Evolutionary conservation across 176 grass and related monocot species (phyloP), one percentile per base, ranked within the genome.

Genomic region (Stipa capillata): DNA sequence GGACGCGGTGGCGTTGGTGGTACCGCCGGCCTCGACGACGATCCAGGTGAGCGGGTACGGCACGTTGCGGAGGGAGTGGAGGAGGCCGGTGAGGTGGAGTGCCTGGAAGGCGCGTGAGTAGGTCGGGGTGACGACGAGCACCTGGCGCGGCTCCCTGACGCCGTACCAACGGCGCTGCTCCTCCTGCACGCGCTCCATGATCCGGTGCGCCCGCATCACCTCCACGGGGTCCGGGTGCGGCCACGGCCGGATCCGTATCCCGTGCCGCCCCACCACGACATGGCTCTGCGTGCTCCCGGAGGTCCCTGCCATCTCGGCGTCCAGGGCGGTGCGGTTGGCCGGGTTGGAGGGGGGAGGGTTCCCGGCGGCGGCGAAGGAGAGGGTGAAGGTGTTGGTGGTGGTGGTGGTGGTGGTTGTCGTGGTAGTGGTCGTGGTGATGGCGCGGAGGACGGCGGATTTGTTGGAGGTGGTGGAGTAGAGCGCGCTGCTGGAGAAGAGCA

Each of bases 231-330:
- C 90, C 0, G 93, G 93, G 76, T 97, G 93, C 25, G 93, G 93
- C 93, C 93, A 97, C 0, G 93, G 93, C 16, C 93, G 88, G 83
- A 97, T 97, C 82, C 90, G 88, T 42, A 97, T 97, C 82, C 93
- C 93, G 80, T 97, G 93, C 54, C 93, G 72, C 9, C 93, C 93
- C 31, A 97, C 93, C 21, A 93, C 90, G 3, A 97, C 90, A 60
- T 94, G 90, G 86, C 93, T 93, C 80, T 88, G 93, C 48, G 76
- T 53, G 64, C 69, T 41, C 67, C 33, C 82, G n/a, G n/a, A n/a
- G n/a, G n/a, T n/a, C n/a, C n/a, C n/a, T n/a, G n/a, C n/a, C n/a
- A n/a, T n/a, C n/a, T n/a, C n/a, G n/a, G n/a, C n/a, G n/a, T n/a
- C n/a, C n/a, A n/a, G n/a, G 13, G 79, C 28, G 28, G 73, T 79